Evolutionary conservation across 1,284 basidiomycete genomes (phyloP), one percentile per base, ranked within the genome.

Genomic region (Leccinum holopus): DNA sequence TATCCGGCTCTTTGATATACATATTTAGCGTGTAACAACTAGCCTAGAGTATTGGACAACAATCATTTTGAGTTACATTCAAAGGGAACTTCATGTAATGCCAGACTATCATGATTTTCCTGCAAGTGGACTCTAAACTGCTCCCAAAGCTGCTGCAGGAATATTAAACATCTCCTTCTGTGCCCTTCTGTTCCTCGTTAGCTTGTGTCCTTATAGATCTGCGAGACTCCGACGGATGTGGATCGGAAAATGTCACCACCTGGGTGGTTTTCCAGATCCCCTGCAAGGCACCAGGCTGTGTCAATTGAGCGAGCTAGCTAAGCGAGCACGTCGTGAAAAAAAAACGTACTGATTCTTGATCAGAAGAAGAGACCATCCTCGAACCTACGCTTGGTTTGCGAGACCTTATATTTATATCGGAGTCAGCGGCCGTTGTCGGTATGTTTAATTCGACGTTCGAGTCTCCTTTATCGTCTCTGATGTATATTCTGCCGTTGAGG

Each of bases 401-500:
- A 12, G 35, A 60, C 11, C 11, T n/a, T n/a, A n/a, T n/a, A n/a
- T n/a, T 33, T 2, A 58, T 25, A 9, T 33, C 8, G 8, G 58
- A 12, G 14, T 28, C 28, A 30, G 18, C 1, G n/a, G 35, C 7
- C 18, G 8, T 25, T 21, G 28, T 53, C 11, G 25, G 33, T 14
- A 44, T 30, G 37, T 44, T 49, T 16, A n/a, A 33, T n/a, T 37
- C 37, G 32, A 44, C 35, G 21, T 35, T 16, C 16, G 25, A 10
- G 7, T 2, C 11, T 4, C 35, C 55, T 8, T 25, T 28, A 5
- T 41, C 30, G n/a, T 35, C 54, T 14, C 30, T 18, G 16, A 63
- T n/a, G 18, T 64, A 63, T 1, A 9, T 9, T 10, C 64, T 66
- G 3, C 33, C 61, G 28, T 64, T 64, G 32, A 64, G 10, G 33